These are phyloP conservation scores for Vitis hybrid DNA, from an alignment of 177 flowering plant genomes.

Conservation along the genomic window DNA sequence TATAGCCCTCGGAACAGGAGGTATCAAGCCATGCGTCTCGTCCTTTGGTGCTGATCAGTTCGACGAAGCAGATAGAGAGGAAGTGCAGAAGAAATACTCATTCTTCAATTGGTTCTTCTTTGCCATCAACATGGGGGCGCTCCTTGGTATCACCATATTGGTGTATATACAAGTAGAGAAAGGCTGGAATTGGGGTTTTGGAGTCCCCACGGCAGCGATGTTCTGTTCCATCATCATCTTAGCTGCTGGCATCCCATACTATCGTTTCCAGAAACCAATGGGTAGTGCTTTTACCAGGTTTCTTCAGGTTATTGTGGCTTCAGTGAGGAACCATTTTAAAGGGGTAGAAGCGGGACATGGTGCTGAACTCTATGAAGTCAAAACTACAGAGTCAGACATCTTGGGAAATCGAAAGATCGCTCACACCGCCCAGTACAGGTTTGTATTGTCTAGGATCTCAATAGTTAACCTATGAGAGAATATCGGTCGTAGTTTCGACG, in stretches of 20 bases:
- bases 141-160: conserved; percentile 54
- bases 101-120: conserved; percentile 92
- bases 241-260: conserved; percentile 35
- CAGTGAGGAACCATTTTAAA: conserved; percentile 45
- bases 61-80: conserved; percentile 53
- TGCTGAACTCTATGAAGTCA: conserved; percentile 45
- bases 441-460: no score
- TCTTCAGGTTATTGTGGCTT: conserved; percentile 59
- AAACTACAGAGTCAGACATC: conserved; percentile 48
- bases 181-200: conserved; percentile 68
- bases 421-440: conserved; percentile 58
- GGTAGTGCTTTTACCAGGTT: conserved; percentile 80
- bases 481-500: no score
- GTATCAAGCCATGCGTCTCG: conserved; percentile 74
- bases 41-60: conserved; percentile 80
- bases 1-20: conserved; percentile 75
- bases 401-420: conserved; percentile 57
- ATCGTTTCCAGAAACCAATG: conserved; percentile 62
- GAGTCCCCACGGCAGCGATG: conserved; percentile 41
- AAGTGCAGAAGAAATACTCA: conserved; percentile 42
- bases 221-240: conserved; percentile 40
- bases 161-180: conserved; percentile 44
- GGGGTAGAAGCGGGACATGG: conserved; percentile 32
- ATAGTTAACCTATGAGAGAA: no score
- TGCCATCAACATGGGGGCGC: conserved; percentile 69